These are phyloP conservation scores for Scedosporium boydii DNA, from an alignment of 2,329 filamentous ascomycete genomes.

Conservation along the genomic window DNA sequence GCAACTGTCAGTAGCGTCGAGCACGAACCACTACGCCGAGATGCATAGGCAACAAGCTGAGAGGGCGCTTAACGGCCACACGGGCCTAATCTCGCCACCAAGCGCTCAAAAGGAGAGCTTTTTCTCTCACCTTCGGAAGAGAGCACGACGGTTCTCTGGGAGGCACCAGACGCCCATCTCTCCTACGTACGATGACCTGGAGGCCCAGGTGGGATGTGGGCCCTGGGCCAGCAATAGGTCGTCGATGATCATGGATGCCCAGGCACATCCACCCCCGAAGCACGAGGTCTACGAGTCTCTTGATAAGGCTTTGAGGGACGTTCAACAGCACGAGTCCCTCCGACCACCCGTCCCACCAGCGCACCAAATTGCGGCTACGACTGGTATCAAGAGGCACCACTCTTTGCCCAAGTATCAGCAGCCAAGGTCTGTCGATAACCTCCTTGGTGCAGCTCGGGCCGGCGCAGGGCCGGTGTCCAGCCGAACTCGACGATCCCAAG, in stretches of 20 bases:
- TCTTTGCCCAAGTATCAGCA: conserved; percentile 51
- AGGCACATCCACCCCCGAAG: conserved; percentile 39
- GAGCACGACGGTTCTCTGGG: conserved; percentile 84
- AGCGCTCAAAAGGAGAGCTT: conserved; percentile 87
- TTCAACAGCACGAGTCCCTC: conserved; percentile 39
- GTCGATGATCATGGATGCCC: conserved; percentile 66
- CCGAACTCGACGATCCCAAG: conserved; percentile 69
- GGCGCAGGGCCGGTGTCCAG: conserved; percentile 58
- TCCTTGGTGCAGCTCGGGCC: conserved; percentile 42
- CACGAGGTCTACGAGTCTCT: conserved; percentile 50
- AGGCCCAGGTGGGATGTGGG: conserved; percentile 84
- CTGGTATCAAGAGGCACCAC: conserved; percentile 54
- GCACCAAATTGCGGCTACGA: conserved; percentile 38
- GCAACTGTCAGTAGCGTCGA: conserved; percentile 85
- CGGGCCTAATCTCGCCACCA: conserved; percentile 65
- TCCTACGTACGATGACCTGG: conserved; percentile 74
- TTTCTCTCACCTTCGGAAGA: conserved; percentile 93
- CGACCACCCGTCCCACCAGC: conserved; percentile 40
- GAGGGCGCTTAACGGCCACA: conserved; percentile 74
- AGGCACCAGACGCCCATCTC: conserved; percentile 76
- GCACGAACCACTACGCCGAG: conserved; percentile 87
- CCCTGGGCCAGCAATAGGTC: conserved; percentile 83
- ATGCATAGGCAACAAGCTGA: conserved; percentile 86
- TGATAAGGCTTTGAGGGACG: conserved; percentile 47
- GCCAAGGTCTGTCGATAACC: conserved; percentile 54